These are phyloP conservation scores for Panaeolus papilionaceus DNA, from an alignment of 768 basidiomycete species.

Conservation along the genomic window DNA sequence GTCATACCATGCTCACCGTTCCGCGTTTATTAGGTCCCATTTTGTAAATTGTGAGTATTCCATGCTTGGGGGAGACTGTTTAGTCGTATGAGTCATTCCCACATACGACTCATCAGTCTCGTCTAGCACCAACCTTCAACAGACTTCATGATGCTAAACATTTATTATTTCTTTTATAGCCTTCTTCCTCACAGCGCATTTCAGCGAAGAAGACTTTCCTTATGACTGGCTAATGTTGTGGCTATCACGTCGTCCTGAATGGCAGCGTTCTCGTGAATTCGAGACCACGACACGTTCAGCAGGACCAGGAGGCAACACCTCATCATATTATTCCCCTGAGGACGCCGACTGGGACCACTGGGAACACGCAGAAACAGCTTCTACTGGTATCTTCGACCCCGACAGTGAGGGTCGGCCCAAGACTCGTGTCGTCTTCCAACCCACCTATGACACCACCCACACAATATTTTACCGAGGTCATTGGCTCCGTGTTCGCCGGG, in stretches of 20 bases:
- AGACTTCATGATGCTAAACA: constrained; percentile 22
- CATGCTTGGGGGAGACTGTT: background rate
- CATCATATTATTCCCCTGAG: constrained; percentile 39
- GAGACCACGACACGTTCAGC: constrained; percentile 84
- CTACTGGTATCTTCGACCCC: constrained; percentile 24
- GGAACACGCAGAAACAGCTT: constrained; percentile 30
- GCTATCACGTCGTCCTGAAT: constrained; percentile 84
- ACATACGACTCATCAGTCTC: constrained; percentile 16
- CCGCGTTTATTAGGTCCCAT: constrained; percentile 60
- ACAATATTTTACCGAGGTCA: constrained; percentile 88
- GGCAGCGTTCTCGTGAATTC: constrained; percentile 89
- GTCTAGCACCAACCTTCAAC: background rate
- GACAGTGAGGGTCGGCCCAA: constrained; percentile 58
- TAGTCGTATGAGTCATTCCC: constrained; percentile 24
- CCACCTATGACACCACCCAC: constrained; percentile 86
- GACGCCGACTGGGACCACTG: constrained; percentile 51
- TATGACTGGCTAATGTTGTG: constrained; percentile 94
- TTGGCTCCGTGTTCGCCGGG: constrained; percentile 79
- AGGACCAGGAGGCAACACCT: constrained; percentile 58
- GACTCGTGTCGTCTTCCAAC: constrained; percentile 88
- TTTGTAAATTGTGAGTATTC: constrained; percentile 81
- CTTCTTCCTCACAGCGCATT: constrained; percentile 90
- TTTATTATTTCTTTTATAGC: constrained; percentile 44
- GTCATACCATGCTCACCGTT: constrained; percentile 6
- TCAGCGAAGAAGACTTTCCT: constrained; percentile 89